These are phyloP conservation scores for Prototheca stagnorum DNA, from an alignment of 163 green algal genomes.

Conservation along the genomic window DNA sequence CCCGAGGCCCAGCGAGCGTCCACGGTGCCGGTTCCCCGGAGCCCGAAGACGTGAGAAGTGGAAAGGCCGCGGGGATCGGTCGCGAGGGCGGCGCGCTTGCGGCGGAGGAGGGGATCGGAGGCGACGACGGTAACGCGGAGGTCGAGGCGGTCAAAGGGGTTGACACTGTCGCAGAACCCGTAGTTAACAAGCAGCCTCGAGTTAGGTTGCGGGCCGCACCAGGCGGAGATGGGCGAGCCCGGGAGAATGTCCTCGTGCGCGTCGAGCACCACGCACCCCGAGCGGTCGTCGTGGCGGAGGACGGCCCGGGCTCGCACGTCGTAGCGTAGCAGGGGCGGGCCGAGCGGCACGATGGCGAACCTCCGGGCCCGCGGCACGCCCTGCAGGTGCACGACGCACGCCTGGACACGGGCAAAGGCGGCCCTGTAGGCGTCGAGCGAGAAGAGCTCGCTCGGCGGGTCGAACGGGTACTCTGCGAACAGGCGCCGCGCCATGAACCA, in stretches of 20 bases:
- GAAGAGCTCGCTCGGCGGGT: constrained; percentile 83
- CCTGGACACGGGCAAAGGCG: constrained; percentile 76
- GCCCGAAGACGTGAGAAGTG: background rate
- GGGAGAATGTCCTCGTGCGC: constrained; percentile 41
- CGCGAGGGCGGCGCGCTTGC: background rate
- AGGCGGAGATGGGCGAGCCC: constrained; percentile 37
- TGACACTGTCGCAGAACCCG: constrained; percentile 68
- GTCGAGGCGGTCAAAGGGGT: constrained; percentile 76
- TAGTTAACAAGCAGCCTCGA: constrained; percentile 73
- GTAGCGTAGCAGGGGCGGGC: constrained; percentile 72
- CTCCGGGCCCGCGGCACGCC: constrained; percentile 56
- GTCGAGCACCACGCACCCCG: constrained; percentile 40
- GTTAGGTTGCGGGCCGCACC: constrained; percentile 90
- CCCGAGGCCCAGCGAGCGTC: too few species aligned
- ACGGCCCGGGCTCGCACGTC: constrained; percentile 61
- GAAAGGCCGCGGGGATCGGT: background rate
- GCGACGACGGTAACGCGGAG: constrained; percentile 4
- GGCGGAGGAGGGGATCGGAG: background rate
- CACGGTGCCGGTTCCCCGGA: constrained; percentile 41
- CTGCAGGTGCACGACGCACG: constrained; percentile 74
- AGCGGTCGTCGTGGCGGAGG: constrained; percentile 43
- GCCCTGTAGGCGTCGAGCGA: constrained; percentile 59
- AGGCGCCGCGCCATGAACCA: constrained; percentile 68
- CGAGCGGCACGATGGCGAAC: constrained; percentile 88
- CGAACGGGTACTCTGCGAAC: constrained; percentile 72